Base-by-base conservation (phyloP, 202 grass and related monocot genomes). In the Carex arenaria region DNA sequence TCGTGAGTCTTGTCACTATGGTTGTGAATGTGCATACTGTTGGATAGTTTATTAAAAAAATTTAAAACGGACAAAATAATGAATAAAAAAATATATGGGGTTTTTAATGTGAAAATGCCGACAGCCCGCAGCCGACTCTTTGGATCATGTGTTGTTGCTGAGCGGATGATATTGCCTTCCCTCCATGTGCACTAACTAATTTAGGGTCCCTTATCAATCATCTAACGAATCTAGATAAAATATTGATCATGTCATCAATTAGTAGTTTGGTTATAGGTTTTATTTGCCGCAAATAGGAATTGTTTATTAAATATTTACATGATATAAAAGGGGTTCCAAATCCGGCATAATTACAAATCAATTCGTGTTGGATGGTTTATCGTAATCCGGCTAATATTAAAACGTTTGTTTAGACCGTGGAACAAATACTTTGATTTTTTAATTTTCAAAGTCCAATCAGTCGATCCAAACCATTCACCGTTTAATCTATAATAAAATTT, bases 141-240 rank as follows among this genome's bases (percentile, higher is more conserved):
- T 73, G 70, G 70, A 73, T 73, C 43, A 52, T 53, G 15, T 73
- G 70, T 73, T 73, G 70, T 73, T 42, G 10, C 6, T 26, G 10
- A 14, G 10, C 10, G 0, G 15, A 38, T 20, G 45, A 26, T 11
- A 31, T 12, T 18, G 45, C 20, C 20, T 74, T 47, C 70, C 4
- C 70, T 53, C 71, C 71, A 74, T 74, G 71, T 74, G 71, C 71
- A 12, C 20, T 30, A 54, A 31, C 71, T 28, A 74, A 52, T 74
- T 74, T 28, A 5, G 47, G 71, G 71, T 10, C 5, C 45, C 71
- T 14, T 64, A 6, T 74, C 69, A 73, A 73, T 74, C 71, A 74
- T 53, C 12, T 3, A 73, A 73, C 70, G 11, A 73, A 74, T 12
- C 5, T 30, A 52, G 2, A 30, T 70, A 7, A 14, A 3, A 53